phyloP scores from a whole-genome alignment of 345 rosid genomes.

The Nephelium lappaceum region DNA sequence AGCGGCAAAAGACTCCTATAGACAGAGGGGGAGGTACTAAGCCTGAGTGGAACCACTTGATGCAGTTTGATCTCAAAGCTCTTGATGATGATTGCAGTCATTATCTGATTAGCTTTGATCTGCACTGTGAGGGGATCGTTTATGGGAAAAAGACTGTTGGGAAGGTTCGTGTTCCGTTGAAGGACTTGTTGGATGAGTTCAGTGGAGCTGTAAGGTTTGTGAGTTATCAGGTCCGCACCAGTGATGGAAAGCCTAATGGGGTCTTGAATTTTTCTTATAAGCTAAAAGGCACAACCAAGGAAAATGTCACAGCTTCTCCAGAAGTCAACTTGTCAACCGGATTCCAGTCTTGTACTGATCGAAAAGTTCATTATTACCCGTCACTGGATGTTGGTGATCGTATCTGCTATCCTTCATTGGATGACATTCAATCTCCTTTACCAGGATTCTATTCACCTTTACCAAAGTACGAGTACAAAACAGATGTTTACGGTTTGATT shows the following conservation, averaged over 20 bases:
- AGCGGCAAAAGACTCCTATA: conserved; percentile 34
- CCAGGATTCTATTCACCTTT: conserved; percentile 11
- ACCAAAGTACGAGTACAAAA: not conserved
- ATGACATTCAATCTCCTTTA: conserved; percentile 4
- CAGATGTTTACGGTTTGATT: not conserved
- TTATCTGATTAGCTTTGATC: conserved; percentile 38
- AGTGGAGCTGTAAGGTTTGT: conserved; percentile 33
- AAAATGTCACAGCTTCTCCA: not conserved
- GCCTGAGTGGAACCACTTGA: conserved; percentile 51
- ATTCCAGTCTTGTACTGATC: not conserved
- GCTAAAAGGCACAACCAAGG: conserved; percentile 19
- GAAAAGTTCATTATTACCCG: conserved; percentile 19
- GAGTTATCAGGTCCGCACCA: conserved; percentile 33
- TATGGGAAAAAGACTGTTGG: conserved; percentile 39
- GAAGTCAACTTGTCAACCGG: not conserved
- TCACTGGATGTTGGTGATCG: conserved; percentile 3
- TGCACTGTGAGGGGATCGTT: conserved; percentile 25
- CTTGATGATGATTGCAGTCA: not conserved
- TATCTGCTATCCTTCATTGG: conserved; percentile 16
- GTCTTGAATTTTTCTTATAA: conserved; percentile 40
- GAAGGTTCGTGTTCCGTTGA: conserved; percentile 36
- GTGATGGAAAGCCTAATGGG: conserved; percentile 48
- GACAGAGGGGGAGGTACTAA: conserved; percentile 38
- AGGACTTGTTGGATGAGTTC: conserved; percentile 44
- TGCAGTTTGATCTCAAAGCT: conserved; percentile 39